These are phyloP conservation scores for Boletus sp. DNA, from an alignment of 768 basidiomycete species.

Conservation along the genomic window DNA sequence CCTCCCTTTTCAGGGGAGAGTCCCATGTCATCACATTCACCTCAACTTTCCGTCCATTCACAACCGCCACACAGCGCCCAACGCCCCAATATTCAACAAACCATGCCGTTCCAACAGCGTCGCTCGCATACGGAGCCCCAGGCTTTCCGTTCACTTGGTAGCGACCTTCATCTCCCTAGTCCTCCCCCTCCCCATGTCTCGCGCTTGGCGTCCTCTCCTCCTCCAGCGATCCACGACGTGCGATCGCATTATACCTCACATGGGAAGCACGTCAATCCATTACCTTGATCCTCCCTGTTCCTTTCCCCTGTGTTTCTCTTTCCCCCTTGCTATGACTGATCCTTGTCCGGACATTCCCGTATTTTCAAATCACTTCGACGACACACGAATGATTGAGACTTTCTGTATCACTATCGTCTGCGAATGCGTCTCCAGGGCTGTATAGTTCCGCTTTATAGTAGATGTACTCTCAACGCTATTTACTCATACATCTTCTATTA, in stretches of 20 bases:
- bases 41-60: constrained; percentile 38
- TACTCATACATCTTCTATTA: constrained; percentile 33
- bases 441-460: constrained; percentile 31
- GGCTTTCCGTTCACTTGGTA: constrained; percentile 45
- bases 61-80: constrained; percentile 33
- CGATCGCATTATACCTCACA: constrained; percentile 38
- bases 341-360: constrained; percentile 27
- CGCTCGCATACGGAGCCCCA: constrained; percentile 60
- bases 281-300: constrained; percentile 38
- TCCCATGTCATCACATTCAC: constrained; percentile 42
- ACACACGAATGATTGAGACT: constrained; percentile 24
- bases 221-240: constrained; percentile 36
- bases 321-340: constrained; percentile 20
- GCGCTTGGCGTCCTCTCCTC: constrained; percentile 45
- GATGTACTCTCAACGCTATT: constrained; percentile 33
- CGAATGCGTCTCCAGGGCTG: constrained; percentile 19
- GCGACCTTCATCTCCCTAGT: constrained; percentile 51
- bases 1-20: constrained; percentile 46
- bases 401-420: constrained; percentile 35
- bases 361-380: constrained; percentile 28
- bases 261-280: constrained; percentile 47
- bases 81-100: constrained; percentile 41
- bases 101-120: constrained; percentile 53
- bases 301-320: constrained; percentile 16
- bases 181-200: constrained; percentile 40